Evolutionary conservation across 768 basidiomycete genomes (phyloP).

Genomic region (Trametes maxima): DNA sequence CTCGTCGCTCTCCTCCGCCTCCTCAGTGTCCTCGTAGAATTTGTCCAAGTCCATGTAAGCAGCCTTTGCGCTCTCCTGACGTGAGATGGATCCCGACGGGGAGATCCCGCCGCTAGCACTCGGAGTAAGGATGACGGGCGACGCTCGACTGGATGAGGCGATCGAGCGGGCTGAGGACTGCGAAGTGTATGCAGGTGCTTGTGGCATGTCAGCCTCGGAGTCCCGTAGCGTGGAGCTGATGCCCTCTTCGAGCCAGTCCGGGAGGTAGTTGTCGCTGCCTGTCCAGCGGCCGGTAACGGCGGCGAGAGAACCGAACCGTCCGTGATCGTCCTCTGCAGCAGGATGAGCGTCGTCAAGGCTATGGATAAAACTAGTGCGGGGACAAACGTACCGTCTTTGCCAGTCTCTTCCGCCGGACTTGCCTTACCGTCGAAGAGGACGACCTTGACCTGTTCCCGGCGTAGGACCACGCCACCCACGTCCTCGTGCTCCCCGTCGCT

Average conservation of each 20-base stretch:
- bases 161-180: slow-evolving; percentile 33
- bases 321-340: slow-evolving; percentile 39
- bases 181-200: slow-evolving; percentile 36
- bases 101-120: slow-evolving; percentile 41
- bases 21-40: slow-evolving; percentile 59
- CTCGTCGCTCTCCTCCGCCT: slow-evolving; percentile 37
- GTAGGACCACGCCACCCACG: slow-evolving; percentile 71
- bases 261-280: slow-evolving; percentile 55
- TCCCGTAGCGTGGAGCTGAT: slow-evolving; percentile 80
- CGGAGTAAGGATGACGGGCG: slow-evolving; percentile 63
- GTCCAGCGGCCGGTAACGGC: slow-evolving; percentile 60
- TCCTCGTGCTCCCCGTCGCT: slow-evolving; percentile 40
- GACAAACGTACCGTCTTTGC: slow-evolving; percentile 7
- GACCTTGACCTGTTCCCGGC: slow-evolving; percentile 79
- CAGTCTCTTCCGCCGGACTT: slow-evolving; percentile 41
- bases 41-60: slow-evolving; percentile 66
- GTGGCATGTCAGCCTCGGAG: slow-evolving; percentile 53
- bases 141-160: slow-evolving; percentile 33
- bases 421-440: slow-evolving; percentile 81
- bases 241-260: slow-evolving; percentile 89
- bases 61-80: slow-evolving; percentile 43
- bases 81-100: slow-evolving; percentile 42
- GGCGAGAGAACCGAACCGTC: slow-evolving; percentile 66
- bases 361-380: not conserved
- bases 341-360: not conserved